phyloP scores from a whole-genome alignment of 306 rosid species.

The Fragaria ananassa region DNA sequence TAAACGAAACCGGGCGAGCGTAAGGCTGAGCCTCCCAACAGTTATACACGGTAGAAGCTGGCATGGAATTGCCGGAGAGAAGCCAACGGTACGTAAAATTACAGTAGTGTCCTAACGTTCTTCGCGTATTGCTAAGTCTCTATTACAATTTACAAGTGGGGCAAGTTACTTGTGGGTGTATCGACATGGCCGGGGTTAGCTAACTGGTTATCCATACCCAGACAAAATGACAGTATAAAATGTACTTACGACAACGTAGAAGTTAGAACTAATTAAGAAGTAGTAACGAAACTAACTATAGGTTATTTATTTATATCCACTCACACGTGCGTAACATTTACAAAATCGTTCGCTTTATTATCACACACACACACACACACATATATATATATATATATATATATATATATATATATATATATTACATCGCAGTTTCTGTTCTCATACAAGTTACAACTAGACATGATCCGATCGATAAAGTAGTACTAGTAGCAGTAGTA shows the following conservation, averaged over 20 bases:
- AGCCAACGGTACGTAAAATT: too few relatives aligned
- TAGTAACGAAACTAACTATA: background rate
- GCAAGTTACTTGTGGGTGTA: background rate
- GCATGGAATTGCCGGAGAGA: too few relatives aligned
- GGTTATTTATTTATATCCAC: background rate
- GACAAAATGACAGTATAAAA: background rate
- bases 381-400: too few relatives aligned
- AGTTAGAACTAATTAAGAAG: too few relatives aligned
- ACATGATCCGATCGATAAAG: background rate
- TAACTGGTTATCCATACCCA: background rate
- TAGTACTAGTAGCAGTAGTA: background rate
- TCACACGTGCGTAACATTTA: background rate
- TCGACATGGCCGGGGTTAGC: background rate
- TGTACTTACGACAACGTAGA: background rate
- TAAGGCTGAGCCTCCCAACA: too few relatives aligned
- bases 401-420: too few relatives aligned
- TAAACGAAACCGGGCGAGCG: too few relatives aligned
- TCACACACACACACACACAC: too few relatives aligned
- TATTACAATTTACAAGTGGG: background rate
- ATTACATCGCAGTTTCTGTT: background rate
- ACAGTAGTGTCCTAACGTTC: background rate
- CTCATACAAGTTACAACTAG: constrained; percentile 3
- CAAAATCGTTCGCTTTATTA: background rate
- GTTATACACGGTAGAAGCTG: too few relatives aligned
- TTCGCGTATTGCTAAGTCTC: background rate